phyloP scores from a whole-genome alignment of 2,329 filamentous ascomycete genomes.

The Escovopsis sp. region DNA sequence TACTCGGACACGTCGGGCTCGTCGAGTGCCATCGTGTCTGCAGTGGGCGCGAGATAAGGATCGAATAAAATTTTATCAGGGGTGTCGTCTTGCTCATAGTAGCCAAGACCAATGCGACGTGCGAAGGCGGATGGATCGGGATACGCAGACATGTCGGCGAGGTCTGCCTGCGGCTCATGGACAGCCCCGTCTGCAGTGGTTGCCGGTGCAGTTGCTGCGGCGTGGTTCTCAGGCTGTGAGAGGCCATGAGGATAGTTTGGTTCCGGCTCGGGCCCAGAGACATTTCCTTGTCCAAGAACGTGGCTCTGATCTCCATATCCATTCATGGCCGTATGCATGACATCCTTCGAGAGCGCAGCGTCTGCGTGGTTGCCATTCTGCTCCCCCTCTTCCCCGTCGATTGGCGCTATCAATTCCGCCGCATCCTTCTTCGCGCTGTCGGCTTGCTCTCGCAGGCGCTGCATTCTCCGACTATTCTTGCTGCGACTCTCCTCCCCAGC shows the following conservation, averaged over 20 bases:
- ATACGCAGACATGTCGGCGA: slow-evolving; percentile 23
- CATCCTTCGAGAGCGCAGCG: background rate
- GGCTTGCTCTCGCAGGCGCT: slow-evolving; percentile 39
- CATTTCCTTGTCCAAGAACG: slow-evolving; percentile 12
- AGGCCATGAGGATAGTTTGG: too few species aligned
- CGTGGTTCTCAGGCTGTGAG: slow-evolving; percentile 1
- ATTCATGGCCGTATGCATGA: slow-evolving; percentile 5
- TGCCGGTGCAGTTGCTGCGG: background rate
- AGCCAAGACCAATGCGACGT: slow-evolving; percentile 42
- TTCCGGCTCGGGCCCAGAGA: slow-evolving; percentile 1
- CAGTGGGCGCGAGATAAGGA: slow-evolving; percentile 38
- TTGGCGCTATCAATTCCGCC: slow-evolving; percentile 22
- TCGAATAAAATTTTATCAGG: slow-evolving; percentile 46
- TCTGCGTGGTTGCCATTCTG: slow-evolving; percentile 7
- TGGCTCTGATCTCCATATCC: slow-evolving; percentile 20
- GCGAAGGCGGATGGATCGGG: slow-evolving; percentile 34
- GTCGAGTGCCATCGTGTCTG: slow-evolving; percentile 26
- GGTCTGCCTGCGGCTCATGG: slow-evolving; percentile 13
- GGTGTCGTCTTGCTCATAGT: slow-evolving; percentile 44
- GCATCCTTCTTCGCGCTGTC: slow-evolving; percentile 33
- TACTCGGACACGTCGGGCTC: slow-evolving; percentile 38
- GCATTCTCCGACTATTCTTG: slow-evolving; percentile 42
- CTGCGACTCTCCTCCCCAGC: slow-evolving; percentile 43
- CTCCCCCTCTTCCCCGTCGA: slow-evolving; percentile 20
- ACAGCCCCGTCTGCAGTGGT: slow-evolving; percentile 3